Percentiles rank a stretch among this genome's conserved stretches.
Conservation (phyloP, 2,329 filamentous ascomycete species). For the Grosmannia serpens region DNA sequence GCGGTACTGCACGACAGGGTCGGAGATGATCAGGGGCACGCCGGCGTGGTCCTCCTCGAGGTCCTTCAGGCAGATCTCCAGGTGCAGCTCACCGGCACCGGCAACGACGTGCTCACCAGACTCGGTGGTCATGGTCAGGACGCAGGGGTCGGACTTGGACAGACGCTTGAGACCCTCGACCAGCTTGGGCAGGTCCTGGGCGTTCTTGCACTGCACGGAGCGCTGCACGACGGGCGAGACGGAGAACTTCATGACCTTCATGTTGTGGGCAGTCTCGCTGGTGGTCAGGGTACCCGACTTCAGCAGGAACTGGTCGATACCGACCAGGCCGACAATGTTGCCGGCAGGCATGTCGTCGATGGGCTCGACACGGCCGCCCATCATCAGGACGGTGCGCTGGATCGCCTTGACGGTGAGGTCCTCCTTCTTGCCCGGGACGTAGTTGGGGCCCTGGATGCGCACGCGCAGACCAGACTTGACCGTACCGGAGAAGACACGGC, state of each 20-base stretch:
- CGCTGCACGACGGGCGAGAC: constrained; percentile 97
- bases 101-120: constrained; percentile 98
- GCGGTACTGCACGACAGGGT: constrained; percentile 97
- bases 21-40: constrained; percentile 94
- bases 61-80: constrained; percentile 99
- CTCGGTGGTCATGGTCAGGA: constrained; percentile 77
- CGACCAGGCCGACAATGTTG: constrained; percentile 99
- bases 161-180: constrained; percentile 99
- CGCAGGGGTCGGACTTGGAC: constrained; percentile 99
- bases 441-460: constrained; percentile 99
- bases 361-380: constrained; percentile 97
- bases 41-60: constrained; percentile 98
- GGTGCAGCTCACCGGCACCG: constrained; percentile 97
- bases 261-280: constrained; percentile 94
- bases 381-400: constrained; percentile 99
- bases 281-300: constrained; percentile 99
- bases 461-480: constrained; percentile 97
- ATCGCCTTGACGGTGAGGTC: constrained; percentile 99
- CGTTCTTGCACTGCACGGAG: constrained; percentile 99
- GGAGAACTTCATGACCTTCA: constrained; percentile 99
- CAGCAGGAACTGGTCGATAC: constrained; percentile 99
- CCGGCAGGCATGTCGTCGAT: constrained; percentile 96
- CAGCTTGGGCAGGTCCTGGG: constrained; percentile 97
- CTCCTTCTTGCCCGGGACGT: constrained; percentile 94
- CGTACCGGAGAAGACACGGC: constrained; percentile 99